phyloP scores from a whole-genome alignment of 257 asterid genomes.

The Mentha longifolia region DNA sequence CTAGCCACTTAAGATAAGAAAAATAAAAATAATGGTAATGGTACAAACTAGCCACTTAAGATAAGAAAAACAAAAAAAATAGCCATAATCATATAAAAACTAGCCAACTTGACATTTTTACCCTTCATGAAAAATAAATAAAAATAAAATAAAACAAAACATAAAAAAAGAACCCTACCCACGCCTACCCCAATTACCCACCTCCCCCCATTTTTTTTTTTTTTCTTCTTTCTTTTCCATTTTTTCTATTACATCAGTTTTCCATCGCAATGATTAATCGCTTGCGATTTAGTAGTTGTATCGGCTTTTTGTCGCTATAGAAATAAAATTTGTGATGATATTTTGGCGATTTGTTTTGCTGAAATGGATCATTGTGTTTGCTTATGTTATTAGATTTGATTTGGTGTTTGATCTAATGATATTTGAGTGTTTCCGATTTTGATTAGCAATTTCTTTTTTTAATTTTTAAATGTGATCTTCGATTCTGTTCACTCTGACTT shows the following conservation, averaged over 20 bases:
- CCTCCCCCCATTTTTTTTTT: no score
- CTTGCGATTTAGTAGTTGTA: neutral
- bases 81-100: no score
- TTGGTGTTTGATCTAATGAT: neutral
- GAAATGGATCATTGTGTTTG: conserved; percentile 24
- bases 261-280: neutral
- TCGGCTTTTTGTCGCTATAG: neutral
- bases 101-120: no score
- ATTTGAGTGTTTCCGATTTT: neutral
- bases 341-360: conserved; percentile 18
- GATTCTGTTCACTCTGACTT: neutral
- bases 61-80: no score
- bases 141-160: no score
- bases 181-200: no score
- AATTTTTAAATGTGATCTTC: conserved; percentile 26
- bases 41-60: no score
- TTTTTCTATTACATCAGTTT: neutral
- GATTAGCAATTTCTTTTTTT: neutral
- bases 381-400: conserved; percentile 6
- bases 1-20: no score
- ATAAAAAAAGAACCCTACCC: no score
- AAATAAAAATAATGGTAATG: no score
- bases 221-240: no score
- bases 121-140: no score
- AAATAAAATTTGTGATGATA: neutral